Evolutionary conservation across 2,329 filamentous ascomycete species (phyloP), one percentile per base, ranked within the genome.

Genomic region (Microsporum canis): DNA sequence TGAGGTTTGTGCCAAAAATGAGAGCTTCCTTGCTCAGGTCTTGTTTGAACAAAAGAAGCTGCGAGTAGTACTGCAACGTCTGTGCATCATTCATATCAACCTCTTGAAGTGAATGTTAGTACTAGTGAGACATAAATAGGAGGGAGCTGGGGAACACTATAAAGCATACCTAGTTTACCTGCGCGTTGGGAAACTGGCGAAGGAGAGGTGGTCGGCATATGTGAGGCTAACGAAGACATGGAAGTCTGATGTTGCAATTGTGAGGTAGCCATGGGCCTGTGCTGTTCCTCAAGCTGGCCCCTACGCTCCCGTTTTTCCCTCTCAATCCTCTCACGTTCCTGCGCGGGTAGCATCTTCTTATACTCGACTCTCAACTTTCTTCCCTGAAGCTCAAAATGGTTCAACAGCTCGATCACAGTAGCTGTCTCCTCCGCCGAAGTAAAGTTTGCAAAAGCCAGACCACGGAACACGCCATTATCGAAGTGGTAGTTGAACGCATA

Each of bases 401-500:
- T 99, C 82, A 99, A 88, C 59, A 87, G 83, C 62, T 96, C 88
- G 64, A 99, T 99, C 57, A 97, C 94, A 57, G 87, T 82, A 10
- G 89, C 88, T 0, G 94, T 99, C 74, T 99, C 94, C 66, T 96
- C 89, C 0, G 94, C 85, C 14, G 90, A 96, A 39, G 94, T 95
- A 74, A 97, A 99, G 76, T 99, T 99, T 71, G 94, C 94, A 77
- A 99, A 99, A 1, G 94, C 94, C 58, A 99, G 80, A 5, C 94
- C 94, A 62, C 94, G 83, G 78, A 99, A 99, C 33, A 99, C 91
- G 33, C 94, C 94, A 69, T 95, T 95, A 72, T 99, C 94, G 71
- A 99, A 99, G 75, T 99, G 94, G 71, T 99, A 97, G 79, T 99
- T 99, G 81, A 99, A 99, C 10, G 94, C 94, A 71, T 99, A 99